phyloP scores from a whole-genome alignment of 306 rosid species.

The Castanea mollissima region DNA sequence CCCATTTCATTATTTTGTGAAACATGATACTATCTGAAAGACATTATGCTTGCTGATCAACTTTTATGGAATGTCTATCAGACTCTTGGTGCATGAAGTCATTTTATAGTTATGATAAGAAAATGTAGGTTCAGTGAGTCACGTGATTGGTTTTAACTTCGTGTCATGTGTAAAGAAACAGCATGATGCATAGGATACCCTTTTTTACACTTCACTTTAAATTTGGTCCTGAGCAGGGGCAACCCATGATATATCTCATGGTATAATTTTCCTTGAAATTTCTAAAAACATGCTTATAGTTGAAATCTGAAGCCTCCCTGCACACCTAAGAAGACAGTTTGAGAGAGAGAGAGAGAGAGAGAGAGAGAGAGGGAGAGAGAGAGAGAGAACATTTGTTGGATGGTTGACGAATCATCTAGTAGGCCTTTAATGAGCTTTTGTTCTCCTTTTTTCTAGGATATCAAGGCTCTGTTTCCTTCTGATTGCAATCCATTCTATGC shows the following conservation, averaged over 20 bases:
- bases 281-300: not conserved
- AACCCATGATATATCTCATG: not conserved
- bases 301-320: not conserved
- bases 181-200: not conserved
- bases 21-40: not conserved
- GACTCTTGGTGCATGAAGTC: too few species aligned
- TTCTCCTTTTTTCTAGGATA: slow-evolving; percentile 46
- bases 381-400: not conserved
- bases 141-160: too few species aligned
- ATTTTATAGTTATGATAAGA: too few species aligned
- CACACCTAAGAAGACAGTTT: not conserved
- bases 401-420: not conserved
- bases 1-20: not conserved
- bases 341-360: too few species aligned
- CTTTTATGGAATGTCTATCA: too few species aligned
- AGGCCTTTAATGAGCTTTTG: not conserved
- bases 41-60: not conserved
- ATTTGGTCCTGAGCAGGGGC: not conserved
- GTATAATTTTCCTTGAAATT: not conserved
- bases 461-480: slow-evolving; percentile 78
- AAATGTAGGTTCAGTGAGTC: too few species aligned
- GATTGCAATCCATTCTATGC: slow-evolving; percentile 96
- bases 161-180: not conserved
- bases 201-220: not conserved
- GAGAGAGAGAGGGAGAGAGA: not conserved